A percentile compares a stretch with the other conserved stretches of the same genome.
These are phyloP conservation scores for Aphanomyces invadans DNA, from an alignment of 352 stramenopile genomes.

Conservation along the genomic window DNA sequence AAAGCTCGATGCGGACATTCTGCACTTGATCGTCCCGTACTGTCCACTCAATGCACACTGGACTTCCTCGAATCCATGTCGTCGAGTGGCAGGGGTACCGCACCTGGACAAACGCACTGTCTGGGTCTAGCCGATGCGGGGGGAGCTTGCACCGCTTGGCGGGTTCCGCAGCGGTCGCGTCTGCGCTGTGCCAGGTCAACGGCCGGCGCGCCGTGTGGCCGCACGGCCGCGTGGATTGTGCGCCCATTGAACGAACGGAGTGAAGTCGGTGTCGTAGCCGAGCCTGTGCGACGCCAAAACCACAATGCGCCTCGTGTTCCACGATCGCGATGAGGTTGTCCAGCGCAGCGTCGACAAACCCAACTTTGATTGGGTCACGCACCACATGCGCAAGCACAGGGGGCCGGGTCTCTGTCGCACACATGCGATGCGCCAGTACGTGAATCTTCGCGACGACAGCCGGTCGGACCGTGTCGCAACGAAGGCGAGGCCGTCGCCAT, in stretches of 20 bases:
- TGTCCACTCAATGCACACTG: slow-evolving; percentile 65
- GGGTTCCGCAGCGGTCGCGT: too few relatives aligned
- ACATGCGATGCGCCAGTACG: not conserved
- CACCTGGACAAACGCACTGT: slow-evolving; percentile 35
- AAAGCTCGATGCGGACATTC: slow-evolving; percentile 55
- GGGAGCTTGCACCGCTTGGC: not conserved
- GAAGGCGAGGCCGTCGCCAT: too few relatives aligned
- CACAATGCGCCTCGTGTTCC: not conserved
- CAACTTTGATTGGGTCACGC: too few relatives aligned
- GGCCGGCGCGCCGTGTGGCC: too few relatives aligned
- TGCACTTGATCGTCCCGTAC: slow-evolving; percentile 45
- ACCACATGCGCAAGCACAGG: too few relatives aligned
- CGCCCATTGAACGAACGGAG: not conserved
- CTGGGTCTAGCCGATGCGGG: not conserved
- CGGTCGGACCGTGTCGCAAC: too few relatives aligned
- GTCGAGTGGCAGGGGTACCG: slow-evolving; percentile 35
- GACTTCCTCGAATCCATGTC: slow-evolving; percentile 65
- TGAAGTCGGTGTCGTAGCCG: not conserved
- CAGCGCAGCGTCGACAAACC: not conserved
- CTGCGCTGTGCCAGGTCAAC: too few relatives aligned
- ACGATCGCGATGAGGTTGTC: not conserved
- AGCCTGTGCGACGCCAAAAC: not conserved
- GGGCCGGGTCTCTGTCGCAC: too few relatives aligned
- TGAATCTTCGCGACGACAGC: too few relatives aligned
- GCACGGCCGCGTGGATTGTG: not conserved